These are phyloP conservation scores for Bacidia rubella DNA, from an alignment of 495 filamentous ascomycete genomes.

Conservation along the genomic window DNA sequence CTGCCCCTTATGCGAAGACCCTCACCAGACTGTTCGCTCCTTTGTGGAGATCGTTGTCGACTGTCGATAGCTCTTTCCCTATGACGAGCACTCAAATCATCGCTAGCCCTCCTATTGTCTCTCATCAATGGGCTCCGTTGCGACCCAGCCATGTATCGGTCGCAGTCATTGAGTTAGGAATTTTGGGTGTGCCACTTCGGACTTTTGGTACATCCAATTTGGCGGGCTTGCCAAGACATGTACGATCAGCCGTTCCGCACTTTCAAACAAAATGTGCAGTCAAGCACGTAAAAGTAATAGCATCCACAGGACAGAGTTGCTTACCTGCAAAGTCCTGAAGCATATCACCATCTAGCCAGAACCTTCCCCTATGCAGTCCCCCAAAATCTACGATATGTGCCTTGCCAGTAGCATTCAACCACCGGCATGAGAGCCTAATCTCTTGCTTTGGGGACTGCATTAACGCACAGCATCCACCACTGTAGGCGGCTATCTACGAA, in stretches of 20 bases:
- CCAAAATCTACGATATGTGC: no score
- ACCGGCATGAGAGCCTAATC: no score
- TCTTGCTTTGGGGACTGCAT: no score
- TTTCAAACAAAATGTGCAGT: background rate
- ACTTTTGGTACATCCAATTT: conserved; percentile 10
- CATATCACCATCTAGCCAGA: no score
- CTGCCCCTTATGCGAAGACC: conserved; percentile 18
- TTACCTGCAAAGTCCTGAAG: no score
- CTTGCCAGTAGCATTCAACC: no score
- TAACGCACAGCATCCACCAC: background rate
- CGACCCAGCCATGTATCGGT: conserved; percentile 41
- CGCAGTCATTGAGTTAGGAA: conserved; percentile 20
- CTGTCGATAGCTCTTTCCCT: conserved; percentile 9
- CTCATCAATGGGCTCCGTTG: conserved; percentile 43
- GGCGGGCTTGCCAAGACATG: conserved; percentile 9
- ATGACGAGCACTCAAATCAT: conserved; percentile 23
- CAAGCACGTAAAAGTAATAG: no score
- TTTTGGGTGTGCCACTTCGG: conserved; percentile 1
- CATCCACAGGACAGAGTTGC: no score
- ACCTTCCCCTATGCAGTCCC: no score
- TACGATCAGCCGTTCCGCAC: conserved; percentile 11
- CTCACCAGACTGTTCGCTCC: conserved; percentile 7
- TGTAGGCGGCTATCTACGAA: background rate
- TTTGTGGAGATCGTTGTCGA: conserved; percentile 9
- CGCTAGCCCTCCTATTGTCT: conserved; percentile 42